phyloP scores from a whole-genome alignment of 805 yeast species.

The Saccharomyces paradoxus region DNA sequence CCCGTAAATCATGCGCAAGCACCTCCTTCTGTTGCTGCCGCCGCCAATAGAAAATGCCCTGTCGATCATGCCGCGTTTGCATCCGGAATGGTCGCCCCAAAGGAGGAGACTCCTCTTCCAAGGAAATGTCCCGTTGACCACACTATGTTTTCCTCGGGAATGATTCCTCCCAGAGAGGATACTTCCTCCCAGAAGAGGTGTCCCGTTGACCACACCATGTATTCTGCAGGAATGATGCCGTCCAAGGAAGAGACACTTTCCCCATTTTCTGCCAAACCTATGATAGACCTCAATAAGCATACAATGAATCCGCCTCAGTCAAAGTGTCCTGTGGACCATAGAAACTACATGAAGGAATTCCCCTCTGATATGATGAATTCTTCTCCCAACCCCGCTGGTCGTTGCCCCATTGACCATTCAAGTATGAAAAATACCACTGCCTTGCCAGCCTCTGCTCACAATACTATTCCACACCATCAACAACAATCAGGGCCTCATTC shows the following conservation, averaged over 20 bases:
- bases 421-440: background rate
- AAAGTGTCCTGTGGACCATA: constrained; percentile 18
- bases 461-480: background rate
- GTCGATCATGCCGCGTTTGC: constrained; percentile 2
- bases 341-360: background rate
- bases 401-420: background rate
- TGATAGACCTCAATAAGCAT: background rate
- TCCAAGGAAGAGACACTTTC: background rate
- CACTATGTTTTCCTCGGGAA: background rate
- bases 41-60: constrained; percentile 5
- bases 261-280: background rate
- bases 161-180: background rate
- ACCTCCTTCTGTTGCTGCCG: background rate
- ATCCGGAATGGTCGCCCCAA: background rate
- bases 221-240: too few relatives aligned
- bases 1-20: constrained; percentile 2
- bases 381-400: background rate
- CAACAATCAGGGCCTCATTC: background rate
- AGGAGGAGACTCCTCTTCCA: background rate
- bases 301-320: background rate
- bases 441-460: constrained; percentile 5
- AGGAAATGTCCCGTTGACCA: constrained; percentile 7
- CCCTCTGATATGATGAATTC: background rate
- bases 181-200: constrained; percentile 1
- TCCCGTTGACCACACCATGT: constrained; percentile 4